Evolutionary conservation across 148 eudicot genomes (phyloP).

Genomic region (Heliosperma pusillum): DNA sequence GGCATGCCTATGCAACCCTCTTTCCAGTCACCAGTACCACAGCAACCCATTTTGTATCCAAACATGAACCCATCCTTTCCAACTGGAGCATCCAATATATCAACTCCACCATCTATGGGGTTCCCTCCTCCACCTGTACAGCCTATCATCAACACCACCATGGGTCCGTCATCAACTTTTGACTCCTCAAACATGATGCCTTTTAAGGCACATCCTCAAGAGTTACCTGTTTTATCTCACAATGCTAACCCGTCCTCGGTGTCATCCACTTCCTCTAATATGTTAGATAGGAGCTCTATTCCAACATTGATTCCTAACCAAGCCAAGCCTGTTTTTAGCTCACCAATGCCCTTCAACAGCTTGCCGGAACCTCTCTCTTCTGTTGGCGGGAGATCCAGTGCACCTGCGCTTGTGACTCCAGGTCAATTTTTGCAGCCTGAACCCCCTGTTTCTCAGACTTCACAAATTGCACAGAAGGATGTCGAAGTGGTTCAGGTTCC

Average conservation of each 20-base stretch:
- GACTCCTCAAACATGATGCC: slow-evolving; percentile 31
- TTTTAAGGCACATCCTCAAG: slow-evolving; percentile 30
- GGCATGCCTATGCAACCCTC: slow-evolving; percentile 29
- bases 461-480: slow-evolving; percentile 37
- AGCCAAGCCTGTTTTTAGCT: slow-evolving; percentile 26
- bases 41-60: slow-evolving; percentile 33
- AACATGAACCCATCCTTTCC: slow-evolving; percentile 32
- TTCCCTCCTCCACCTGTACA: slow-evolving; percentile 30
- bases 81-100: slow-evolving; percentile 24
- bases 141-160: slow-evolving; percentile 26
- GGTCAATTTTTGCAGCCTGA: slow-evolving; percentile 55
- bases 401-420: slow-evolving; percentile 46
- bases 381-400: slow-evolving; percentile 30
- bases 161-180: slow-evolving; percentile 24
- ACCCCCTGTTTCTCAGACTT: slow-evolving; percentile 26
- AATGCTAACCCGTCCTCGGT: slow-evolving; percentile 26
- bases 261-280: slow-evolving; percentile 28
- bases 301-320: slow-evolving; percentile 29
- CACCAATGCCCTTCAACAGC: slow-evolving; percentile 33
- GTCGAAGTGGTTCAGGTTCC: slow-evolving; percentile 44
- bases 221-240: slow-evolving; percentile 23
- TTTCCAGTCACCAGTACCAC: slow-evolving; percentile 29
- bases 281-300: slow-evolving; percentile 25
- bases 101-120: slow-evolving; percentile 29
- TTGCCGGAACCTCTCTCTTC: slow-evolving; percentile 33